Evolutionary conservation across 108 stramenopile genomes (phyloP), one percentile per base, ranked within the genome.

Genomic region (Licmophora abbreviata): DNA sequence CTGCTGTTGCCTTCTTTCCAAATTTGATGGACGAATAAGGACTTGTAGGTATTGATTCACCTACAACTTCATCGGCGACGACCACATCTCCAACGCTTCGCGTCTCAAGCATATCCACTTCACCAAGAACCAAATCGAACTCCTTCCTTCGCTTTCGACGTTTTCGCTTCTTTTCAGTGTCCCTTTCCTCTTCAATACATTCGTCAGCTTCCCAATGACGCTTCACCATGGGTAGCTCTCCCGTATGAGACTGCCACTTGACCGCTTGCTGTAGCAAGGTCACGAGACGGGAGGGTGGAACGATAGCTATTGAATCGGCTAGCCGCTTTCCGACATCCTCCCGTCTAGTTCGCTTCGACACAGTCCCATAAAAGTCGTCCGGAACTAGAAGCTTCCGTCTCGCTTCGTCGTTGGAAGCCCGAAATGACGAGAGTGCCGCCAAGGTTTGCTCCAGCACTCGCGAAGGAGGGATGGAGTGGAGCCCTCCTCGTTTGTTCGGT

Each of bases 261-360:
- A 94, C 59, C 1, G 94, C 92, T 56, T 95, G 91, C 34, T 92
- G 89, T 21, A 98, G 34, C 53, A 98, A 63, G n/a, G 77, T 54
- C 21, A 74, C 47, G 11, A 98, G 71, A 35, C 93, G 69, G 26
- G 73, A 66, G 37, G 76, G 45, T 2, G 93, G 91, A 12, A 83
- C 74, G 18, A 76, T 65, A 11, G 81, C 83, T 0, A 82, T 59
- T 32, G 31, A 46, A n/a, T 62, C 55, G 44, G 59, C 61, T 22
- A 94, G 37, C 33, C 51, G 36, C 30, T 73, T 69, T 1, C 76
- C 88, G 23, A 95, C 54, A 24, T 64, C 54, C 27, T 82, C 64
- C n/a, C 93, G 78, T 31, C 85, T 71, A 4, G 48, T 40, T 5
- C 18, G 20, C 4, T 15, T 18, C n/a, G 54, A 42, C 9, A 12